Percentiles rank a stretch among this genome's conserved stretches.
These are phyloP conservation scores for Argentina anserina DNA, from an alignment of 306 rosid genomes.

Conservation along the genomic window DNA sequence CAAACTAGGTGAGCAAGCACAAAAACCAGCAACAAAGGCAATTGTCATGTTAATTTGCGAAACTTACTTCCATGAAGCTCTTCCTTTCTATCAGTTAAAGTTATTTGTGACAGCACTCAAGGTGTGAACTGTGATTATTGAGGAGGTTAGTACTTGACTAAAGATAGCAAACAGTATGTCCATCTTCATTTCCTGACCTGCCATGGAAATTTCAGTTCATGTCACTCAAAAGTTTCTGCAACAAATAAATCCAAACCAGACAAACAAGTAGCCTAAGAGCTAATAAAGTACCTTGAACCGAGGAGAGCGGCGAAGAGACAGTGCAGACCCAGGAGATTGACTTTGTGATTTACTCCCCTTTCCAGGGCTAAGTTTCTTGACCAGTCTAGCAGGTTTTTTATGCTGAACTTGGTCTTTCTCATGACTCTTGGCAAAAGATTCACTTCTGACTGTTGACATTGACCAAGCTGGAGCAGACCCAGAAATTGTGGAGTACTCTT, in stretches of 20 bases:
- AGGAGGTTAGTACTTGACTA: constrained; percentile 7
- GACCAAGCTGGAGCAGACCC: constrained; percentile 66
- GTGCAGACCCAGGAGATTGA: constrained; percentile 51
- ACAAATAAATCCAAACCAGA: not conserved
- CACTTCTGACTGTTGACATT: constrained; percentile 48
- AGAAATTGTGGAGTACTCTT: constrained; percentile 54
- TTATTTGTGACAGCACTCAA: not conserved
- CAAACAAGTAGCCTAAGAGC: not conserved
- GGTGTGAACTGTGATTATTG: constrained; percentile 28
- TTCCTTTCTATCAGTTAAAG: constrained; percentile 19
- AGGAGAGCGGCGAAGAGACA: constrained; percentile 62
- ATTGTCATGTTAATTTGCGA: constrained; percentile 7
- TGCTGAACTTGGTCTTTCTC: constrained; percentile 36
- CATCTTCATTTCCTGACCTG: constrained; percentile 55
- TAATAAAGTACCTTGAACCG: constrained; percentile 47
- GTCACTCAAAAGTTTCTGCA: constrained; percentile 4
- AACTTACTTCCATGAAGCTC: constrained; percentile 4
- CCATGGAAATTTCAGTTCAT: not conserved
- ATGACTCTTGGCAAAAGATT: constrained; percentile 38
- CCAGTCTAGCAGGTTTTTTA: constrained; percentile 28
- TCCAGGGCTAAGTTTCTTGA: constrained; percentile 36
- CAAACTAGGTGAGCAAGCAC: not conserved
- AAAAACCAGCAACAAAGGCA: constrained; percentile 27
- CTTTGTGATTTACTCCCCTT: constrained; percentile 31
- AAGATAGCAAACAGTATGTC: constrained; percentile 4